Percentiles rank a stretch among this genome's conserved stretches.
phyloP scores from a whole-genome alignment of 805 yeast species.

The Metschnikowia reukaufii region DNA sequence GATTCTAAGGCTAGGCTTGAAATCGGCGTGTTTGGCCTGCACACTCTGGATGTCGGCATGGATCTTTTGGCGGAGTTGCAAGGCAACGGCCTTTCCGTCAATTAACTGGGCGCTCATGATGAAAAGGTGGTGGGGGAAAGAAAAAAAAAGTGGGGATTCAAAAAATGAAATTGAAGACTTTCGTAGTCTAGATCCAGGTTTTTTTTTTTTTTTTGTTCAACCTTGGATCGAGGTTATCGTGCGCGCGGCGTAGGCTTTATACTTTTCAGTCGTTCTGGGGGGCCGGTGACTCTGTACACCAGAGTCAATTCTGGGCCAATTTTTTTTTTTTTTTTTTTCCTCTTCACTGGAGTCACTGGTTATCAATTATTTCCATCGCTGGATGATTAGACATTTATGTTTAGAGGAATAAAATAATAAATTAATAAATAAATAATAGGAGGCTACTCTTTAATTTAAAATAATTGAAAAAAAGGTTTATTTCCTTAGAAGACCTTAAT shows the following conservation, averaged over 20 bases:
- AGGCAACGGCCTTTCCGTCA: constrained; percentile 48
- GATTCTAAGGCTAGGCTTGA: constrained; percentile 65
- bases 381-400: not conserved
- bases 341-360: not conserved
- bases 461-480: too few relatives aligned
- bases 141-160: not conserved
- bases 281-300: constrained; percentile 5
- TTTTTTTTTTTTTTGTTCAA: not conserved
- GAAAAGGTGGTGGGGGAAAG: not conserved
- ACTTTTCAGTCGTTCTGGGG: not conserved
- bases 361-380: not conserved
- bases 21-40: constrained; percentile 48
- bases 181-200: not conserved
- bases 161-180: not conserved
- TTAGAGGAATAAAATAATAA: not conserved
- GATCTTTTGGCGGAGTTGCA: constrained; percentile 36
- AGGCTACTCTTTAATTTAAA: too few relatives aligned
- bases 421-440: too few relatives aligned
- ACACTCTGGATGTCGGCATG: constrained; percentile 42
- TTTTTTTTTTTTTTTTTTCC: not conserved
- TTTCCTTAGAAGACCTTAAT: not conserved
- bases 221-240: not conserved
- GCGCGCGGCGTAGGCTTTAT: not conserved
- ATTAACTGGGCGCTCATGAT: constrained; percentile 37
- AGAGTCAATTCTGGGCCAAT: constrained; percentile 3